Evolutionary conservation across 805 yeast genomes (phyloP).

Genomic region (Ogataea paradorogensis): DNA sequence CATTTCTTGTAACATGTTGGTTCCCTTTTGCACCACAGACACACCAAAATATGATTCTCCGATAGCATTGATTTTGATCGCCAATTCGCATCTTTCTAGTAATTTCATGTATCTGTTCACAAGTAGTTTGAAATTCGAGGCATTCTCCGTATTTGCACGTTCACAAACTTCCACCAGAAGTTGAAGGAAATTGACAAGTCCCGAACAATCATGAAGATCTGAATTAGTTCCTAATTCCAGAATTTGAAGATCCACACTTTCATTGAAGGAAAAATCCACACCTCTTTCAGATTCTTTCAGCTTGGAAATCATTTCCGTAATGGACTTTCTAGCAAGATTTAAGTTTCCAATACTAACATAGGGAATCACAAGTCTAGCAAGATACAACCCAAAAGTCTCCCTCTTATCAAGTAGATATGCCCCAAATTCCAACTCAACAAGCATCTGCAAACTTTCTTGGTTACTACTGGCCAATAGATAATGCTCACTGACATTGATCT

Average conservation of each 20-base stretch:
- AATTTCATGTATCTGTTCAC: slow-evolving; percentile 38
- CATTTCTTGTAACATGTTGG: slow-evolving; percentile 63
- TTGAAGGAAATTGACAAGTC: slow-evolving; percentile 66
- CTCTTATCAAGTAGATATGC: slow-evolving; percentile 33
- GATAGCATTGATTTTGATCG: slow-evolving; percentile 27
- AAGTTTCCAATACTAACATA: slow-evolving; percentile 68
- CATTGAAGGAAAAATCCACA: slow-evolving; percentile 15
- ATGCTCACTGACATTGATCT: slow-evolving; percentile 28
- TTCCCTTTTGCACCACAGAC: slow-evolving; percentile 43
- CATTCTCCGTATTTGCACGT: slow-evolving; percentile 38
- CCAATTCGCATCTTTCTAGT: slow-evolving; percentile 21
- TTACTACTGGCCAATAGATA: slow-evolving; percentile 27
- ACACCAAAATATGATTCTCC: slow-evolving; percentile 31
- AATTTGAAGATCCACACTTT: slow-evolving; percentile 26
- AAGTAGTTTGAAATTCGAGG: slow-evolving; percentile 40
- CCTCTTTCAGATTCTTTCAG: slow-evolving; percentile 26
- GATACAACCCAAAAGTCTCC: slow-evolving; percentile 22
- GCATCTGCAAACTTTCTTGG: slow-evolving; percentile 22
- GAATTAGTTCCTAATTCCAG: slow-evolving; percentile 30
- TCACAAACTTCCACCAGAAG: slow-evolving; percentile 59
- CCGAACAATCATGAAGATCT: slow-evolving; percentile 31
- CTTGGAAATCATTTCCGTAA: slow-evolving; percentile 35
- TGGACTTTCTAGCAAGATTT: slow-evolving; percentile 51
- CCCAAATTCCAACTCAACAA: slow-evolving; percentile 36
- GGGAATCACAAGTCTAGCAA: slow-evolving; percentile 64